Percentiles rank a stretch among this genome's conserved stretches.
These are phyloP conservation scores for Colletotrichum sp. DNA, from an alignment of 2,329 filamentous ascomycete genomes.

Conservation along the genomic window DNA sequence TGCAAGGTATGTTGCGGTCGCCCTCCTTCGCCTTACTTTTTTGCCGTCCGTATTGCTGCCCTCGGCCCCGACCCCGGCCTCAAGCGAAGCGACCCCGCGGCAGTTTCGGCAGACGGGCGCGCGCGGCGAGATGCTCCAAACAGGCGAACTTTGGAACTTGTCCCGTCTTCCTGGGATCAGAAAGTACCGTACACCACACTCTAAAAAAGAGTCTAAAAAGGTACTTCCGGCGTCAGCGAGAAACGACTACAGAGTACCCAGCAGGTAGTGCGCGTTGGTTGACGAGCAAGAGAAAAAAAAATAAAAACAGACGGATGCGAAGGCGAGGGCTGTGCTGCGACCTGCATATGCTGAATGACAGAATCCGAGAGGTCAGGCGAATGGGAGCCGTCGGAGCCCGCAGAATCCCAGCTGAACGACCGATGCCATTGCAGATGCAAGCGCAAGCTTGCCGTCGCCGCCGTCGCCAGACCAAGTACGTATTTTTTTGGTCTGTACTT, in stretches of 20 bases:
- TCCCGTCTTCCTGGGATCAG: background rate
- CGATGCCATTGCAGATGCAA: background rate
- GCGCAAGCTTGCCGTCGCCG: background rate
- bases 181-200: background rate
- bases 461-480: background rate
- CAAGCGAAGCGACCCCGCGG: background rate
- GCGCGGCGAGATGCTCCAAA: background rate
- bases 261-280: background rate
- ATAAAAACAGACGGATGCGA: slow-evolving; percentile 1
- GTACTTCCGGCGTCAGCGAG: background rate
- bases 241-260: background rate
- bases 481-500: background rate
- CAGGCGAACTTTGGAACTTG: background rate
- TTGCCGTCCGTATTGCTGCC: background rate
- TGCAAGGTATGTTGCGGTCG: background rate
- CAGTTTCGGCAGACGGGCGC: background rate
- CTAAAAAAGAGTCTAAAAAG: background rate
- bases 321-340: slow-evolving; percentile 36
- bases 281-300: background rate
- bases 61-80: background rate
- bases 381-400: slow-evolving; percentile 29
- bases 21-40: background rate
- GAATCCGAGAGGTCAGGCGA: slow-evolving; percentile 31
- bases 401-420: slow-evolving; percentile 7
- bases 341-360: slow-evolving; percentile 37